Base-by-base conservation (phyloP, 192 early-diverging fungal species). In the Jimgerdemannia lactiflua region DNA sequence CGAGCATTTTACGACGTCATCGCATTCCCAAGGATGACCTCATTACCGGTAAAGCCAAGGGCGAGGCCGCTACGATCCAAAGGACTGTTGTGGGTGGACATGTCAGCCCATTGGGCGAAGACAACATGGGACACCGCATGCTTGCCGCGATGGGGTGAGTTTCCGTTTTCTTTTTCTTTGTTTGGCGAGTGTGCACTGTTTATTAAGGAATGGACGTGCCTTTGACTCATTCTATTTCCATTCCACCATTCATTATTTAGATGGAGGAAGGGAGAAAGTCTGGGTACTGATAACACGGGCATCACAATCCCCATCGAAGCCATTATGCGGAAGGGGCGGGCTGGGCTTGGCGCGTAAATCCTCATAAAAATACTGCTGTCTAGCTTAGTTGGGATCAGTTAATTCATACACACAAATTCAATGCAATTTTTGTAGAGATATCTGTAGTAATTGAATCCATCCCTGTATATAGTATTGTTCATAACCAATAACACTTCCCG, bases 61-160 rank as follows among this genome's bases (percentile, higher is more conserved):
- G 40, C 10, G 3, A 65, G 20, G 66, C 63, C 43, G 68, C 14
- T 39, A 74, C 86, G 10, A 39, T 70, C 0, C 83, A 79, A 71
- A 90, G 91, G 3, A 78, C 85, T 10, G 81, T 92, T 4, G 90
- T 94, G 20, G 92, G 87, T 9, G 77, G 80, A 4, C 77, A 80
- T 20, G 86, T 86, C 1, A 78, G 79, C 14, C 85, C 87, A 40
- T 88, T 94, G 69, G 84, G 74, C 64, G 78, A 84, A 10, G 75
- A 80, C 6, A 94, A 94, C 70, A 65, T 90, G 42, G 92, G 92
- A 3, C 90, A 92, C 72, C 83, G 84, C 42, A 92, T 94, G 92
- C 74, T 94, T 10, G 77, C 82, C 43, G 81, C 83, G 59, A 89
- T 94, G 89, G 92, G 92, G 78, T 93, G 82, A 74, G 78, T 77